These are phyloP conservation scores for Aureobasidium sp. DNA, from an alignment of 2,329 filamentous ascomycete genomes.

Conservation along the genomic window DNA sequence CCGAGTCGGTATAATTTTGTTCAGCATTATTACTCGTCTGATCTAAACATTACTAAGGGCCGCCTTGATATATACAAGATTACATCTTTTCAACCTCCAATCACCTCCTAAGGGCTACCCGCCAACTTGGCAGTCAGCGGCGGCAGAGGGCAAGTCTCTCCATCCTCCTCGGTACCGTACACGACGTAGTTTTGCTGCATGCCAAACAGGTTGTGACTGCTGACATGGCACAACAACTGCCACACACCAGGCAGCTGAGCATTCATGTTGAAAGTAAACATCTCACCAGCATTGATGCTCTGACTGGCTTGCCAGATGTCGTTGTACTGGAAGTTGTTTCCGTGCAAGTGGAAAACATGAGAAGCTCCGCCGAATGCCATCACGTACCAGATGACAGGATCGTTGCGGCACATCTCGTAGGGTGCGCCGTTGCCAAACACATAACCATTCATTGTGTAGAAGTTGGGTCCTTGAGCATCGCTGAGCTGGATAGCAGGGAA, in stretches of 20 bases:
- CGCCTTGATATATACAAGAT: background rate
- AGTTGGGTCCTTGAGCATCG: slow-evolving; percentile 17
- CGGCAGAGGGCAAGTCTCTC: slow-evolving; percentile 18
- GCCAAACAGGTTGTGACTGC: slow-evolving; percentile 18
- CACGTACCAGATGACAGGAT: slow-evolving; percentile 27
- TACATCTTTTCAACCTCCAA: background rate
- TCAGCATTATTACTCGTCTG: background rate
- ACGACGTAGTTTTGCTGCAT: slow-evolving; percentile 22
- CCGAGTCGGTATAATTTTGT: background rate
- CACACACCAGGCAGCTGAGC: slow-evolving; percentile 20
- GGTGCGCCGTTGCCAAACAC: slow-evolving; percentile 24
- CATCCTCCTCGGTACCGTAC: slow-evolving; percentile 2
- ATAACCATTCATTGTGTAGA: slow-evolving; percentile 24
- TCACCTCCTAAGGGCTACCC: background rate
- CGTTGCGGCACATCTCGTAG: slow-evolving; percentile 25
- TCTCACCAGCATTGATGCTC: slow-evolving; percentile 22
- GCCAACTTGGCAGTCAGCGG: slow-evolving; percentile 13
- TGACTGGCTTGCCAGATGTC: slow-evolving; percentile 14
- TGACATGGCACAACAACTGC: slow-evolving; percentile 24
- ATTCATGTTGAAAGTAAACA: slow-evolving; percentile 24
- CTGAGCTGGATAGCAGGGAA: slow-evolving; percentile 15
- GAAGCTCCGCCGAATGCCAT: slow-evolving; percentile 21
- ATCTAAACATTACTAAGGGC: background rate
- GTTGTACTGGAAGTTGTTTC: slow-evolving; percentile 21
- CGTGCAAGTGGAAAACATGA: slow-evolving; percentile 27